Evolutionary conservation across 371 early-diverging fungal species (phyloP).

Genomic region (Chytridium lagenaria): DNA sequence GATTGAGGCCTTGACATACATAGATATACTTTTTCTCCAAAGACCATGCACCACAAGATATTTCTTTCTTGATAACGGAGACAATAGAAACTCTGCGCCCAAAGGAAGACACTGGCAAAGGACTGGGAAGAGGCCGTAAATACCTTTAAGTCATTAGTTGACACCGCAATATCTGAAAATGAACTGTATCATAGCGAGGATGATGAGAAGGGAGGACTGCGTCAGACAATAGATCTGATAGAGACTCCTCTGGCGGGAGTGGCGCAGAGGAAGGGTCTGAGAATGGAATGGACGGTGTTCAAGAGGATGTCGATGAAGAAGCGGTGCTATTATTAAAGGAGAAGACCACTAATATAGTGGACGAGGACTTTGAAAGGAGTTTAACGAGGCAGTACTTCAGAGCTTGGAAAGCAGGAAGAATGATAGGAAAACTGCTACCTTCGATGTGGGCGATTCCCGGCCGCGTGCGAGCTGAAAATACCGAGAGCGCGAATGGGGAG

Average conservation of each 20-base stretch:
- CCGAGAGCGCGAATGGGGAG: constrained; percentile 48
- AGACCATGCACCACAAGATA: constrained; percentile 79
- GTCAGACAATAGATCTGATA: constrained; percentile 6
- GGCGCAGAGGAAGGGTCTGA: constrained; percentile 60
- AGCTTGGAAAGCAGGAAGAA: constrained; percentile 79
- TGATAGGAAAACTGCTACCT: constrained; percentile 72
- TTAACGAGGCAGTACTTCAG: constrained; percentile 81
- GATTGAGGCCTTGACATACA: not conserved
- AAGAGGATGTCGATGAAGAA: constrained; percentile 49
- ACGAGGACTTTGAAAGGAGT: constrained; percentile 76
- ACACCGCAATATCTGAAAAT: not conserved
- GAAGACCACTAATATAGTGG: constrained; percentile 48
- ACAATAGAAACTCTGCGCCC: constrained; percentile 79
- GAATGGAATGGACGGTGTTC: constrained; percentile 39
- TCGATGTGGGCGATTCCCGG: constrained; percentile 88
- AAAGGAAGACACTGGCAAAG: constrained; percentile 58
- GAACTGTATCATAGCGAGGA: constrained; percentile 15
- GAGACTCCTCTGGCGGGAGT: constrained; percentile 53
- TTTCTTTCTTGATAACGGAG: constrained; percentile 85
- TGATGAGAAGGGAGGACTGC: constrained; percentile 47
- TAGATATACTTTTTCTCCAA: constrained; percentile 89
- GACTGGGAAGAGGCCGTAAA: constrained; percentile 83
- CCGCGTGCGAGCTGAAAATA: constrained; percentile 41
- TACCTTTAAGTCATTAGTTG: constrained; percentile 50
- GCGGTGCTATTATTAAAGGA: constrained; percentile 48